Evolutionary conservation across 2,329 filamentous ascomycete genomes (phyloP), one percentile per base, ranked within the genome.

Genomic region (Xylaria sp.): DNA sequence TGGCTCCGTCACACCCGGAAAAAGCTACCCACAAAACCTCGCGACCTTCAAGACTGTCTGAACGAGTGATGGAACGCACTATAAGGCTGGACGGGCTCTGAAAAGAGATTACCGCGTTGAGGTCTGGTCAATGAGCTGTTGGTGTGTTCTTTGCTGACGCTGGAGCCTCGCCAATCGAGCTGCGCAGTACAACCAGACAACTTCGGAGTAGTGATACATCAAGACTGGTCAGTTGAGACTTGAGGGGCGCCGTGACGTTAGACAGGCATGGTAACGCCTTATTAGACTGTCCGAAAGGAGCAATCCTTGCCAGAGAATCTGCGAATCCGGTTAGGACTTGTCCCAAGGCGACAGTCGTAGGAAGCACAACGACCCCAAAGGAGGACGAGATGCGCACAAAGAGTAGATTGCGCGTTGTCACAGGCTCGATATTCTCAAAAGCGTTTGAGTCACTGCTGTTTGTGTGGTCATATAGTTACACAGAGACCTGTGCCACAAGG

Each of bases 201-300:
- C 37, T 34, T 65, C 61, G 37, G 66, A 46, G 51, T 54, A 28
- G 68, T 72, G 60, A 63, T 70, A 70, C 68, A 63, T 56, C 68
- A 68, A 60, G 46, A 64, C 56, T 66, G 51, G 51, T 23, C 25
- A 59, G 39, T 66, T 48, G 46, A 66, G 46, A 57, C 34, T 46
- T 54, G 59, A 69, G n/a, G 28, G 59, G n/a, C 54, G 41, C 63
- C 50, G 63, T 60, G 13, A 65, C 51, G 67, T 70, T 34, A 48
- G 64, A 68, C 67, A 70, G 63, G 46, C 37, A n/a, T 58, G 57
- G 52, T 55, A 37, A 52, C 28, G 48, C 34, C 52, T 28, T 48
- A 56, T 59, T 54, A 55, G 48, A 63, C 50, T 32, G 52, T 50
- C 70, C 69, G 34, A 71, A 72, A 69, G 44, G 60, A 66, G 63